phyloP scores from a whole-genome alignment of 108 stramenopile species.

The Fragilaria radians region DNA sequence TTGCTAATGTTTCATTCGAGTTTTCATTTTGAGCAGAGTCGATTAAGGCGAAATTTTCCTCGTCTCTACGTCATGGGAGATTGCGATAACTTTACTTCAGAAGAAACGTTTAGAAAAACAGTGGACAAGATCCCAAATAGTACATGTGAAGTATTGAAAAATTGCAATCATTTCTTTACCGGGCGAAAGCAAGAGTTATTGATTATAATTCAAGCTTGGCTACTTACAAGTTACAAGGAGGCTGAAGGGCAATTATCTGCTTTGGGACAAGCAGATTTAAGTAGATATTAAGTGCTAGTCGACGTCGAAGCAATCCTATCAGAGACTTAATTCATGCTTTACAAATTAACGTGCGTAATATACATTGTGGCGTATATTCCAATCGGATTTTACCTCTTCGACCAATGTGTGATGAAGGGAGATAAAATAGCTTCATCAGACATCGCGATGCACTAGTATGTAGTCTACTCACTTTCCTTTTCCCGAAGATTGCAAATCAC shows the following conservation, averaged over 20 bases:
- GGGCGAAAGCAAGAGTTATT: slow-evolving; percentile 46
- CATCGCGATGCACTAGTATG: too few species aligned
- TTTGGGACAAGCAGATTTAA: slow-evolving; percentile 4
- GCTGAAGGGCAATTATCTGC: not conserved
- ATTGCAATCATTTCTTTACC: slow-evolving; percentile 47
- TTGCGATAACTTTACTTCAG: slow-evolving; percentile 49
- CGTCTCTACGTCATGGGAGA: slow-evolving; percentile 37
- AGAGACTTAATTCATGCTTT: too few species aligned
- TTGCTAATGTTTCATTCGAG: slow-evolving; percentile 40
- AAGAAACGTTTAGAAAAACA: slow-evolving; percentile 22
- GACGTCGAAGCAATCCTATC: too few species aligned
- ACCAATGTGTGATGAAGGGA: too few species aligned
- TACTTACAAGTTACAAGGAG: not conserved
- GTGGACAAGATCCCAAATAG: slow-evolving; percentile 17
- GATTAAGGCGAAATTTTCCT: slow-evolving; percentile 15
- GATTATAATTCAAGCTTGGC: slow-evolving; percentile 36
- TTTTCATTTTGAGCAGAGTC: slow-evolving; percentile 35
- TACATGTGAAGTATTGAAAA: slow-evolving; percentile 33
- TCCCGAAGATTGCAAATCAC: too few species aligned
- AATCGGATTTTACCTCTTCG: too few species aligned
- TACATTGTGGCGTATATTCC: too few species aligned
- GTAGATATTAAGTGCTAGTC: too few species aligned
- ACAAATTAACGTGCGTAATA: too few species aligned
- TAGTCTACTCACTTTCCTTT: too few species aligned
- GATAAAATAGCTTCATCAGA: too few species aligned